phyloP scores from a whole-genome alignment of 371 early-diverging fungal genomes.

The Basidiobolus meristosporus region DNA sequence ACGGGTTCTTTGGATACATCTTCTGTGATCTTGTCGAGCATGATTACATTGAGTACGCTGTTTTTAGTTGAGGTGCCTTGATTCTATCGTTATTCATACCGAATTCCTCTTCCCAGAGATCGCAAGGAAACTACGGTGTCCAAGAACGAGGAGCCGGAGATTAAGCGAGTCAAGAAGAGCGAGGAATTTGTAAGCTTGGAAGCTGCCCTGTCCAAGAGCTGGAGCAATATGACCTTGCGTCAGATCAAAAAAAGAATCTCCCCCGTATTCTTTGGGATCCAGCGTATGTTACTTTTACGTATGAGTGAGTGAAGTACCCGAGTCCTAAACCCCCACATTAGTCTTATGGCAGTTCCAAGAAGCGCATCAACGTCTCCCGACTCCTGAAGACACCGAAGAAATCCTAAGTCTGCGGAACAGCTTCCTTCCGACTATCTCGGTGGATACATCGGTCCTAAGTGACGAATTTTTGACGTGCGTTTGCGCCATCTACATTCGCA shows the following conservation, averaged over 20 bases:
- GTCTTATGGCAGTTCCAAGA: conserved; percentile 17
- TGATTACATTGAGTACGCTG: conserved; percentile 37
- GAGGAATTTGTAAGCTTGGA: conserved; percentile 21
- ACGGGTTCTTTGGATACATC: conserved; percentile 69
- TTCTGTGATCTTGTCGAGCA: conserved; percentile 61
- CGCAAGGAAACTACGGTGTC: conserved; percentile 5
- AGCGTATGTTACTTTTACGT: too few relatives aligned
- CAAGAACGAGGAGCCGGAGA: conserved; percentile 15
- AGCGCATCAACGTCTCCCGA: conserved; percentile 7
- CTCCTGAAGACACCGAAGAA: conserved; percentile 10
- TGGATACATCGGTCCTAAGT: too few relatives aligned
- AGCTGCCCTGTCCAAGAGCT: conserved; percentile 8
- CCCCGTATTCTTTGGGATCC: too few relatives aligned
- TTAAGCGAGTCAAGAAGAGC: conserved; percentile 11
- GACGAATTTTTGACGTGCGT: too few relatives aligned
- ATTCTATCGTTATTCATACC: background rate
- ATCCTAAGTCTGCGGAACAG: too few relatives aligned
- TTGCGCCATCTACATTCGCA: too few relatives aligned
- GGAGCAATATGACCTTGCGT: conserved; percentile 9
- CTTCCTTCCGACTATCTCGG: too few relatives aligned
- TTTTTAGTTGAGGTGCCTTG: background rate
- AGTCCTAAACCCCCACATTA: conserved; percentile 2
- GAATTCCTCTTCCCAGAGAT: conserved; percentile 1
- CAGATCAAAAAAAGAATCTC: conserved; percentile 18
- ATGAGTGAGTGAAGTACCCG: too few relatives aligned